Evolutionary conservation across 495 filamentous ascomycete genomes (phyloP), one percentile per base, ranked within the genome.

Genomic region (Terfezia boudieri): DNA sequence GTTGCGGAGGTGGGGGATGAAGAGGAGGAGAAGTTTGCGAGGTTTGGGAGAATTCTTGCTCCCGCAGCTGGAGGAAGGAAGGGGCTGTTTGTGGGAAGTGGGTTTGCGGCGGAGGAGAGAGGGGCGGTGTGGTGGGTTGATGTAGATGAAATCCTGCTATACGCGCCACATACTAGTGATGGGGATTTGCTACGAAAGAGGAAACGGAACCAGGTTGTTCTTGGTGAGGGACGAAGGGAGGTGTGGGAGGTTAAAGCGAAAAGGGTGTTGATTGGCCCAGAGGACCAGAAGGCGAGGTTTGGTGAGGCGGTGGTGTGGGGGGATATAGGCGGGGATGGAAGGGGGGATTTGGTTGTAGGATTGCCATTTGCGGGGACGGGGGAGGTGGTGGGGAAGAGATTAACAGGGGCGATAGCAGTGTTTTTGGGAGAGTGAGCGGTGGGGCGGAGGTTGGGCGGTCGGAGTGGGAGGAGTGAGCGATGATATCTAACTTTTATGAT

Each of bases 1-100:
- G 26, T 20, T 20, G 20, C 26, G 26, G 26, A 64, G 37, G 58
- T 56, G 0, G 56, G 58, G 0, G 61, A 59, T 17, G 59, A 46
- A 0, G 36, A 35, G 26, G 26, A 32, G 26, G 26, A 32, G 26
- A 32, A 32, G 26, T 32, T 32, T 32, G 26, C 26, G 26, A 32
- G 26, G 26, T 32, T 32, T 32, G 26, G 26, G 26, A 32, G 26
- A 7, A 2, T 32, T 0, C 26, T 32, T 32, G 26, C 26, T 32
- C 26, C 26, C 7, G 26, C 26, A 7, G 26, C 26, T 7, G 26
- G 26, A 7, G 26, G 26, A 32, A 32, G 26, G 26, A 32, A 32
- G 26, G 26, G 26, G 4, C 7, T 32, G 2, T 32, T 32, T 32
- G 26, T 32, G 26, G 26, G 26, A 7, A 32, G 26, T 7, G 26